phyloP scores from a whole-genome alignment of 768 basidiomycete species.

The Phanerodontia chrysosporium region DNA sequence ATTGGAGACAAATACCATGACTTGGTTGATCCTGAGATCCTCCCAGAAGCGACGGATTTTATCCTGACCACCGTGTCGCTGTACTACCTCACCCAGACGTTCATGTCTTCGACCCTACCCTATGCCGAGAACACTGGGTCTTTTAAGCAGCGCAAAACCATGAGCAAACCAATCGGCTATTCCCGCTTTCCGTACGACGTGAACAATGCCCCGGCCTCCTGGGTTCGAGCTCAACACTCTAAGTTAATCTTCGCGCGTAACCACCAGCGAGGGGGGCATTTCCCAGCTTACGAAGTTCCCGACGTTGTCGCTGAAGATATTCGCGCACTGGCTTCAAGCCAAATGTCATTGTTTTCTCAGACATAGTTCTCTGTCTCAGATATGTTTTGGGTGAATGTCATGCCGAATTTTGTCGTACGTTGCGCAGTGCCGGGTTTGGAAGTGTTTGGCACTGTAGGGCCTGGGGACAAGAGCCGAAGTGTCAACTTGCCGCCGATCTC shows the following conservation, averaged over 20 bases:
- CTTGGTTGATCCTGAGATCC: slow-evolving; percentile 12
- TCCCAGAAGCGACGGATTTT: slow-evolving; percentile 1
- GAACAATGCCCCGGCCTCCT: not conserved
- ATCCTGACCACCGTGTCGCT: slow-evolving; percentile 22
- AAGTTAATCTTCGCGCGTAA: not conserved
- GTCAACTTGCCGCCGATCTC: not conserved
- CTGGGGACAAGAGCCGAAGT: not conserved
- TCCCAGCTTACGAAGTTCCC: slow-evolving; percentile 9
- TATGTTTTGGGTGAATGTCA: too few species aligned
- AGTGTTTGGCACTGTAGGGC: slow-evolving; percentile 10
- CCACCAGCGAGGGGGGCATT: slow-evolving; percentile 12
- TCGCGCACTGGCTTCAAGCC: not conserved
- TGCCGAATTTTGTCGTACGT: not conserved
- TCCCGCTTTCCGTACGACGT: slow-evolving; percentile 9
- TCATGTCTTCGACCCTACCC: slow-evolving; percentile 17
- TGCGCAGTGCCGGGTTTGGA: slow-evolving; percentile 1
- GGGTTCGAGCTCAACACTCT: slow-evolving; percentile 7
- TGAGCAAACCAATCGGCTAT: slow-evolving; percentile 3
- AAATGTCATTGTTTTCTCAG: not conserved
- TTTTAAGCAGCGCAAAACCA: not conserved
- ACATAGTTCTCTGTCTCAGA: not conserved
- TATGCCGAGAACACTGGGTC: slow-evolving; percentile 16
- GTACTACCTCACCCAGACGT: slow-evolving; percentile 22
- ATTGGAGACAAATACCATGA: slow-evolving; percentile 20
- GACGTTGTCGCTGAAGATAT: slow-evolving; percentile 5